These are phyloP conservation scores for Aspergillus eucalypticola DNA, from an alignment of 2,329 filamentous ascomycete species.

Conservation along the genomic window DNA sequence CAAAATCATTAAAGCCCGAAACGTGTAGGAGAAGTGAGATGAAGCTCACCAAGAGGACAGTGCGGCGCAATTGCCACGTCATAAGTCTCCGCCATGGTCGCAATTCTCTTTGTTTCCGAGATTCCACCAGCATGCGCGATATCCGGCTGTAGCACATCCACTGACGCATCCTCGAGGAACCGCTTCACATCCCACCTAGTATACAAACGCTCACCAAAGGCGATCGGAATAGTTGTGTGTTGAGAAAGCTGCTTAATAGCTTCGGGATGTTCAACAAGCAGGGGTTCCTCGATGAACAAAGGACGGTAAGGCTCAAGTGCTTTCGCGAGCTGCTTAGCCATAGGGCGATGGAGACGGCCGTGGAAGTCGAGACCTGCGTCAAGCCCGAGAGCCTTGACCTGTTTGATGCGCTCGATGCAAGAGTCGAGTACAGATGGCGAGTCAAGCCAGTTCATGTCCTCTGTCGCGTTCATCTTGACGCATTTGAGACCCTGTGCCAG, in stretches of 20 bases:
- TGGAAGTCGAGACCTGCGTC: constrained; percentile 78
- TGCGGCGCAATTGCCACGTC: constrained; percentile 74
- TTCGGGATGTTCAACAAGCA: constrained; percentile 68
- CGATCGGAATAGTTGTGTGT: constrained; percentile 64
- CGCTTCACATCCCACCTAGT: constrained; percentile 72
- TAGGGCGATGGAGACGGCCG: constrained; percentile 72
- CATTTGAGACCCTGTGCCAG: constrained; percentile 42
- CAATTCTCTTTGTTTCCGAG: constrained; percentile 68
- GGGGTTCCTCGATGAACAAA: constrained; percentile 73
- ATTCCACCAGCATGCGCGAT: constrained; percentile 72
- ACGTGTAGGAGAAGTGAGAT: too few relatives aligned
- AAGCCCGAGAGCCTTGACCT: constrained; percentile 68
- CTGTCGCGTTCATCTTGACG: constrained; percentile 78
- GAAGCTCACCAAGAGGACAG: constrained; percentile 64
- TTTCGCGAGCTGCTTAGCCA: constrained; percentile 74
- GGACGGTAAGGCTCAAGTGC: constrained; percentile 67
- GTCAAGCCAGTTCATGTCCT: constrained; percentile 75
- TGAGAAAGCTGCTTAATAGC: constrained; percentile 63
- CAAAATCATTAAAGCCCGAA: too few relatives aligned
- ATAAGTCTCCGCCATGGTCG: constrained; percentile 70
- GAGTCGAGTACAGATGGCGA: constrained; percentile 64
- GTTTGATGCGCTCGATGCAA: constrained; percentile 66
- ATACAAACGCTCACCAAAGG: constrained; percentile 70
- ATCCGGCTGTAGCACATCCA: constrained; percentile 74
- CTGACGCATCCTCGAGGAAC: constrained; percentile 66